Base-by-base conservation (phyloP, 331 rosid species). In the Cydonia oblonga region DNA sequence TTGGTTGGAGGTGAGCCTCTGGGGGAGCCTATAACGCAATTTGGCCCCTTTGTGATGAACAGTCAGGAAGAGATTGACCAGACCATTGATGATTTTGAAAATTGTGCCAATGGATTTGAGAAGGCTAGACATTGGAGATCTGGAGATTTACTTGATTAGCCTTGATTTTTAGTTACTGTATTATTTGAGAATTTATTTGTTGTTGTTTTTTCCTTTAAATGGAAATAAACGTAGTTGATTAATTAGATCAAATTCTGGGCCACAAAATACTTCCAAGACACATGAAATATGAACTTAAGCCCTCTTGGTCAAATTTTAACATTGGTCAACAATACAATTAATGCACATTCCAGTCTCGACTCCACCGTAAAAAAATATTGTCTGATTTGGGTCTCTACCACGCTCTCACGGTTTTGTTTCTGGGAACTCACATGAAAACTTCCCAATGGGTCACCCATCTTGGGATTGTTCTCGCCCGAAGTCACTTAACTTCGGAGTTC, bases 1-100 rank as follows among this genome's bases (percentile, higher is more conserved):
- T 75, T 93, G 33, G 87, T 93, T 19, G 98, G 92, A 63, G 98
- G 97, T 4, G 87, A 90, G 73, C 98, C 97, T 49, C 33, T 93
- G 66, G 90, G 89, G 22, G 97, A 93, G 71, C 89, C 96, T 5
- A 64, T 90, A 16, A 86, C 65, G 29, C 98, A 93, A 67, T 83
- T 81, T 73, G 98, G 98, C 30, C 95, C 98, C 22, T 89, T 93
- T 80, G 98, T 90, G 84, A 93, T 93, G 98, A 93, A 93, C 80
- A 90, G 90, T 29, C 87, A 90, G 52, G 89, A 90, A 68, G 96
- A 90, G 76, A 89, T 93, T 75, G 90, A 90, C n/a, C 95, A 90
- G 67, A 87, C 98, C 35, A 75, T 93, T 75, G 92, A 89, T 74
- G 98, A 93, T 61, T 93, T 85, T 73, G 98, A 93, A 51, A 93